Base-by-base conservation (phyloP, 129 eudicot genomes). In the Arctium lappa region DNA sequence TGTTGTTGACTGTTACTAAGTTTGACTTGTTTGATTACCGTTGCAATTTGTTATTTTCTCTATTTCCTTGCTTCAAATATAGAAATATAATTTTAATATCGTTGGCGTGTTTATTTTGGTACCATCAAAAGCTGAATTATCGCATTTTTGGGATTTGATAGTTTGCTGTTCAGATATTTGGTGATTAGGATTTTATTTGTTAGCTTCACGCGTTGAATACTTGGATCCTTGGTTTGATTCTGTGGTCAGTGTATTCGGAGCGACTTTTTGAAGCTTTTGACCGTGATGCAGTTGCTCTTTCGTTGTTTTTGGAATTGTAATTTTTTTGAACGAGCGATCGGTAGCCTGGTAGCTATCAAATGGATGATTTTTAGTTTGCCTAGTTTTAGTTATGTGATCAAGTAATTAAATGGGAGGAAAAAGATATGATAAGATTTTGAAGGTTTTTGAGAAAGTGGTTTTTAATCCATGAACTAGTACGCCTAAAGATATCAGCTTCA, bases 11-110 rank as follows among this genome's bases (percentile, higher is more conserved):
- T 75, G 65, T 46, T 74, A 4, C 18, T 18, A 42, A 1, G 37
- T 74, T 75, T 46, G 79, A 75, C 68, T 74, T 46, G 11, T 75
- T 13, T 46, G 27, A 74, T 48, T 73, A 40, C 62, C n/a, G 77
- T 73, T 73, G 66, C 29, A 46, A 8, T 8, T 66, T 66, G 39
- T 11, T 75, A 30, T 10, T 22, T 75, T 46, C 71, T 34, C 13
- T n/a, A 30, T 10, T 75, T 46, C 71, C 13, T 44, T 74, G 50
- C 56, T 73, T 72, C 76, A n/a, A 60, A 60, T n/a, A n/a, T 60
- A n/a, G 68, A 60, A 60, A n/a, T 60, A 60, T 5, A 60, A 60
- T 6, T 53, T 60, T 60, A 60, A 60, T n/a, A 60, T 16, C 22
- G 8, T 60, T 60, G 68, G 68, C 29, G 68, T 60, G 29, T 60